Evolutionary conservation across 2,329 filamentous ascomycete genomes (phyloP).

Genomic region (Apiospora pterosperma): DNA sequence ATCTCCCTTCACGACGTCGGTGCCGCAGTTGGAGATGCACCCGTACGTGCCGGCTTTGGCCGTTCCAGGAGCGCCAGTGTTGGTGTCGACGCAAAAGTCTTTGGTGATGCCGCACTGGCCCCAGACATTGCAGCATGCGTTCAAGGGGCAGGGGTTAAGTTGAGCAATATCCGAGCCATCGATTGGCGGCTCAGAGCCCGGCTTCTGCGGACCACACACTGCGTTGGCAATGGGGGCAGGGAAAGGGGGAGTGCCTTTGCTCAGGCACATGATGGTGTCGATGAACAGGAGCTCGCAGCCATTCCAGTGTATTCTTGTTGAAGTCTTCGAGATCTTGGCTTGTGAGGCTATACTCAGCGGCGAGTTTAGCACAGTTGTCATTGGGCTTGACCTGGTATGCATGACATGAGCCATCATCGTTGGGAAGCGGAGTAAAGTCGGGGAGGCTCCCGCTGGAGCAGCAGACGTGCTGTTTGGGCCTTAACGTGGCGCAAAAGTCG

Average conservation of each 20-base stretch:
- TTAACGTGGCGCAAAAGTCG: constrained; percentile 29
- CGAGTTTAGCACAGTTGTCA: constrained; percentile 31
- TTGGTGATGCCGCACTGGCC: constrained; percentile 13
- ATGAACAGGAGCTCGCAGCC: constrained; percentile 12
- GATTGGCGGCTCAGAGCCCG: constrained; percentile 4
- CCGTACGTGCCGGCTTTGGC: constrained; percentile 2
- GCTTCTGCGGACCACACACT: constrained; percentile 14
- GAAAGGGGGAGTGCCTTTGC: constrained; percentile 16
- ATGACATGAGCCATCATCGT: constrained; percentile 32
- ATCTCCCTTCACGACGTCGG: constrained; percentile 8
- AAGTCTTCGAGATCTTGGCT: constrained; percentile 12
- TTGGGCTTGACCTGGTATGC: constrained; percentile 26
- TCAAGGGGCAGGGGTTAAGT: constrained; percentile 16
- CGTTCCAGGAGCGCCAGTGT: constrained; percentile 5
- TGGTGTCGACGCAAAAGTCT: constrained; percentile 9
- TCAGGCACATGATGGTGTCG: constrained; percentile 19
- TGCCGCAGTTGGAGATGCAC: constrained; percentile 14
- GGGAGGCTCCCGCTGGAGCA: constrained; percentile 33
- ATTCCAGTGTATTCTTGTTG: constrained; percentile 20
- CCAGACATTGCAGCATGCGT: constrained; percentile 17
- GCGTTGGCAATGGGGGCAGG: constrained; percentile 15
- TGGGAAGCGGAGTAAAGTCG: constrained; percentile 28
- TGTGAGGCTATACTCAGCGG: constrained; percentile 16
- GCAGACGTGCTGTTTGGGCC: constrained; percentile 31
- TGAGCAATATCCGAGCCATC: constrained; percentile 1